Evolutionary conservation across 768 basidiomycete species (phyloP), one percentile per base, ranked within the genome.

Genomic region (Cystofilobasidium bisporidii): DNA sequence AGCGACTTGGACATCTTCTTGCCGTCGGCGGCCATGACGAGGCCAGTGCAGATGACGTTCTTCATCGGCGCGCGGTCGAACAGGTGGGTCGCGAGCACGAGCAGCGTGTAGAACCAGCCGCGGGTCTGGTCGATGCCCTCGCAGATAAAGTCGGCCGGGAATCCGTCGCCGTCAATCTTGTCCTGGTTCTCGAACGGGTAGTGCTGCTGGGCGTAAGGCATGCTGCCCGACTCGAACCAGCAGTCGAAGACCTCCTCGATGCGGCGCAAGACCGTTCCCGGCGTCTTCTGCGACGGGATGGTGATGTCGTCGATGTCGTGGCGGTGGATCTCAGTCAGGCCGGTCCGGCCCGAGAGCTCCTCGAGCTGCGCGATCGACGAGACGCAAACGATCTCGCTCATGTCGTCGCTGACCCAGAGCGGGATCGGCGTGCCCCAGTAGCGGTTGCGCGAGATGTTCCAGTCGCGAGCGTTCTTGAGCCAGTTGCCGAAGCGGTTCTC

Each of bases 191-290:
- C 96, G 77, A 98, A 98, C 15, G 96, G 96, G 81, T 96, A 98
- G 76, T 99, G 96, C 17, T 85, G 81, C 74, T 97, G 94, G 3
- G 93, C 94, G 75, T 92, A 99, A 5, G 96, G 96, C 96, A 99
- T 99, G 91, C 89, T 91, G 79, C 96, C 96, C 5, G 94, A 98
- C 79, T 99, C 96, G 75, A 99, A 99, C 96, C 96, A 99, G 74
- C 96, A 99, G 75, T 99, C 96, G 75, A 99, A 98, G 43, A 99
- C 91, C 77, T 98, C 96, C 69, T 96, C 90, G n/a, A 97, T 82
- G 59, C 96, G 86, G 77, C 83, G 89, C 28, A 99, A 79, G 15
- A 78, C 77, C 22, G 68, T 69, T 20, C 94, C 94, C 73, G 90
- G 93, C 62, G 93, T 94, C 76, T 84, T 79, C 75, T 86, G 80